These are phyloP conservation scores for Gaultheria prostrata DNA, from an alignment of 148 eudicot genomes.

Conservation along the genomic window DNA sequence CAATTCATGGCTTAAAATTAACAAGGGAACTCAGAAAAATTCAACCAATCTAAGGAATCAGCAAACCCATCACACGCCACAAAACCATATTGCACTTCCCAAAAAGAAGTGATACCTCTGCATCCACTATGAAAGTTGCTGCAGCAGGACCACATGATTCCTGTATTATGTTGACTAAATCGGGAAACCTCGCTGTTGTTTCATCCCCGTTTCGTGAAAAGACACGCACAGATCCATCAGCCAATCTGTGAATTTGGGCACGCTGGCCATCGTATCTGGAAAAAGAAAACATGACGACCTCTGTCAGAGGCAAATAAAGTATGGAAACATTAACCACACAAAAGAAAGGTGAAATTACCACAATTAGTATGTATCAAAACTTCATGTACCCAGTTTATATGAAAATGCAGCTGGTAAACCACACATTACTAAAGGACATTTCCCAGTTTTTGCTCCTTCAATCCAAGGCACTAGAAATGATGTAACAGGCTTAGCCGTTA, in stretches of 20 bases:
- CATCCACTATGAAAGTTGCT: constrained; percentile 69
- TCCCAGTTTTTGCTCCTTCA: not conserved
- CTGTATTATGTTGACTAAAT: constrained; percentile 67
- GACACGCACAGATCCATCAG: constrained; percentile 79
- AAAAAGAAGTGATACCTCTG: constrained; percentile 58
- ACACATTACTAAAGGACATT: not conserved
- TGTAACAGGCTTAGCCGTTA: not conserved
- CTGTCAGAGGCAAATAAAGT: not conserved
- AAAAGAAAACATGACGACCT: not conserved
- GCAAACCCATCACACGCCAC: constrained; percentile 2
- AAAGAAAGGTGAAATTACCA: not conserved
- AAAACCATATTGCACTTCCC: constrained; percentile 9
- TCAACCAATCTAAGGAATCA: not conserved
- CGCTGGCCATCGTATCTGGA: constrained; percentile 98
- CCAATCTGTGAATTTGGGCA: constrained; percentile 86
- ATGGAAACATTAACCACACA: not conserved
- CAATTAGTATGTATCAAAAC: not conserved
- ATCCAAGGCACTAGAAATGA: not conserved
- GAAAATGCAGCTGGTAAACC: not conserved
- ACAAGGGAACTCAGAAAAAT: constrained; percentile 11
- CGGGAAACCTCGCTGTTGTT: constrained; percentile 84
- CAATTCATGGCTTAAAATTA: not conserved
- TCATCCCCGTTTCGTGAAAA: constrained; percentile 97
- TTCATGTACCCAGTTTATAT: not conserved
- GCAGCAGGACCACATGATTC: constrained; percentile 58